Evolutionary conservation across 2,329 filamentous ascomycete genomes (phyloP).

Genomic region (Neoarthrinium moseri): DNA sequence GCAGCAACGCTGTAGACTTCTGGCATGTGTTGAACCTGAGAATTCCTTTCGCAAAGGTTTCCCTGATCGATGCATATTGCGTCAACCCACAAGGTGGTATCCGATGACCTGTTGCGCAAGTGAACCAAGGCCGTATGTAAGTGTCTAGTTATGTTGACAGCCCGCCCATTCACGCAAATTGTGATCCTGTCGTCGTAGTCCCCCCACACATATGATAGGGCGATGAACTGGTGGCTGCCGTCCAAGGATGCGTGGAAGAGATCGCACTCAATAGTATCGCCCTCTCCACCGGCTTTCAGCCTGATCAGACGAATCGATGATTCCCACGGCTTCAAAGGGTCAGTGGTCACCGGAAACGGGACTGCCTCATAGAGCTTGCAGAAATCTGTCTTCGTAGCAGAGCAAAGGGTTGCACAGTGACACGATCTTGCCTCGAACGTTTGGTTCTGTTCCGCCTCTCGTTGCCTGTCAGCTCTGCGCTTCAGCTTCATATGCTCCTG

Average conservation of each 20-base stretch:
- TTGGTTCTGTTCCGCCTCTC: neutral
- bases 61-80: slow-evolving; percentile 4
- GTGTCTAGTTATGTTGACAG: neutral
- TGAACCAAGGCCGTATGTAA: neutral
- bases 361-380: neutral
- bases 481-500: neutral
- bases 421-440: neutral
- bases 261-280: neutral
- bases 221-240: neutral
- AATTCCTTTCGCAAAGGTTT: neutral
- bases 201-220: neutral
- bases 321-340: neutral
- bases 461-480: neutral
- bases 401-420: neutral
- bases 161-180: neutral
- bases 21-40: slow-evolving; percentile 1
- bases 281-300: neutral
- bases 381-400: neutral
- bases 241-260: neutral
- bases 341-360: neutral
- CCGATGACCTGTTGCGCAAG: neutral
- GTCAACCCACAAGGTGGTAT: neutral
- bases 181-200: neutral
- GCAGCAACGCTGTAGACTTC: neutral
- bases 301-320: neutral